phyloP scores from a whole-genome alignment of 2,329 filamentous ascomycete genomes.

The Aspergillus hiratsukae region DNA sequence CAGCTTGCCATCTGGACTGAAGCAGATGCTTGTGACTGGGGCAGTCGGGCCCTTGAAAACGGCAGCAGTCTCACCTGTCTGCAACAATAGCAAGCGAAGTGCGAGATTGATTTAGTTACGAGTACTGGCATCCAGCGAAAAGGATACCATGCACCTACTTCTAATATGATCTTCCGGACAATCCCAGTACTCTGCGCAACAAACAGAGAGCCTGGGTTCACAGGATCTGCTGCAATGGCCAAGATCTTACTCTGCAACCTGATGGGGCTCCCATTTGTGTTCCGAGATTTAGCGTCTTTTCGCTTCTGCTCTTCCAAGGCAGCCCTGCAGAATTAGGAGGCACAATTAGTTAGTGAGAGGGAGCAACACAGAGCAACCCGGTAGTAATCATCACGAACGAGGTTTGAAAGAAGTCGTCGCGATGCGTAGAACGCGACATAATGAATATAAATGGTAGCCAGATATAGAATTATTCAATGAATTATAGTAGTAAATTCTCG shows the following conservation, averaged over 20 bases:
- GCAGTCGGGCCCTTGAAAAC: slow-evolving; percentile 70
- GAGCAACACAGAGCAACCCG: slow-evolving; percentile 2
- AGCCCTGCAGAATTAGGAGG: slow-evolving; percentile 33
- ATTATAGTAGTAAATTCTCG: not conserved
- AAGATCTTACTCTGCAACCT: slow-evolving; percentile 80
- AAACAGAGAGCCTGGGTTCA: slow-evolving; percentile 60
- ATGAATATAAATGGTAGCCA: not conserved
- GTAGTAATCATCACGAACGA: slow-evolving; percentile 55
- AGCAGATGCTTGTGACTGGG: slow-evolving; percentile 72
- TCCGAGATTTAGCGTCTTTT: slow-evolving; percentile 70
- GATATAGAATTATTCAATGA: not conserved
- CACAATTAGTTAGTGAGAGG: slow-evolving; percentile 14
- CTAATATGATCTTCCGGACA: slow-evolving; percentile 67
- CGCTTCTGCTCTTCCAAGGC: slow-evolving; percentile 50
- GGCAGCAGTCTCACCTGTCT: slow-evolving; percentile 44
- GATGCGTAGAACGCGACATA: slow-evolving; percentile 67
- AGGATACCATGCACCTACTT: slow-evolving; percentile 56
- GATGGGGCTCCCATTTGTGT: slow-evolving; percentile 78
- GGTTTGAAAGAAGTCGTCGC: slow-evolving; percentile 87
- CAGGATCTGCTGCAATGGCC: slow-evolving; percentile 65
- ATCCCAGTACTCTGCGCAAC: slow-evolving; percentile 84
- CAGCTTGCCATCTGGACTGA: slow-evolving; percentile 58
- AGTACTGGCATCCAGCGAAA: slow-evolving; percentile 5
- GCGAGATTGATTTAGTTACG: slow-evolving; percentile 10
- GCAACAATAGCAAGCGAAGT: slow-evolving; percentile 8